These are phyloP conservation scores for Acacia crassicarpa DNA, from an alignment of 306 rosid genomes.

Conservation along the genomic window DNA sequence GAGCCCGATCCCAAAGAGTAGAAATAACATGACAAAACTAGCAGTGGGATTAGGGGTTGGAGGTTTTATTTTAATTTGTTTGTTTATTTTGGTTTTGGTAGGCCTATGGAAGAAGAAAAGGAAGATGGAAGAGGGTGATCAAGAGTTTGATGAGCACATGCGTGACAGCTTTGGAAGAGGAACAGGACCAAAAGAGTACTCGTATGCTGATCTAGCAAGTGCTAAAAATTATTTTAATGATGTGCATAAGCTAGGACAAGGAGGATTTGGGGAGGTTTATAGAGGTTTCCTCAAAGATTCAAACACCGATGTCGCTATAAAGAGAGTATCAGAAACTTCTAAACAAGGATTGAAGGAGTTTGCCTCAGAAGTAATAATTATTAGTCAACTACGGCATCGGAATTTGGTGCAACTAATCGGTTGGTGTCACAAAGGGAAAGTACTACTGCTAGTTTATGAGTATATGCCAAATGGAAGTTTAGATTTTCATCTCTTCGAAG, in stretches of 20 bases:
- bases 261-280: constrained; percentile 25
- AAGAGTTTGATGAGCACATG: constrained; percentile 16
- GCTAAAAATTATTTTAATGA: constrained; percentile 22
- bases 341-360: constrained; percentile 19
- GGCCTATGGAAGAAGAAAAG: neutral
- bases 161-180: constrained; percentile 29
- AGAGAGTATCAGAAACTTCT: constrained; percentile 15
- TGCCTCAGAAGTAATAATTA: constrained; percentile 19
- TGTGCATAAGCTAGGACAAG: constrained; percentile 21
- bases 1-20: neutral
- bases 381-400: constrained; percentile 23
- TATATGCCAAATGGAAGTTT: constrained; percentile 24
- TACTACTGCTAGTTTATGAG: constrained; percentile 26
- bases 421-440: constrained; percentile 29
- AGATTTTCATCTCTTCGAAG: neutral
- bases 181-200: constrained; percentile 12
- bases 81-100: neutral
- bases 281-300: constrained; percentile 1
- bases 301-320: constrained; percentile 2
- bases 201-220: constrained; percentile 14
- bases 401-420: constrained; percentile 32
- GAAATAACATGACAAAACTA: neutral
- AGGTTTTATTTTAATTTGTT: neutral
- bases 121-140: constrained; percentile 6
- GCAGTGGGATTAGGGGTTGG: neutral